Percentiles rank a stretch among this genome's conserved stretches.
phyloP scores from a whole-genome alignment of 2,329 filamentous ascomycete species.

The Hypoxylon sp. region DNA sequence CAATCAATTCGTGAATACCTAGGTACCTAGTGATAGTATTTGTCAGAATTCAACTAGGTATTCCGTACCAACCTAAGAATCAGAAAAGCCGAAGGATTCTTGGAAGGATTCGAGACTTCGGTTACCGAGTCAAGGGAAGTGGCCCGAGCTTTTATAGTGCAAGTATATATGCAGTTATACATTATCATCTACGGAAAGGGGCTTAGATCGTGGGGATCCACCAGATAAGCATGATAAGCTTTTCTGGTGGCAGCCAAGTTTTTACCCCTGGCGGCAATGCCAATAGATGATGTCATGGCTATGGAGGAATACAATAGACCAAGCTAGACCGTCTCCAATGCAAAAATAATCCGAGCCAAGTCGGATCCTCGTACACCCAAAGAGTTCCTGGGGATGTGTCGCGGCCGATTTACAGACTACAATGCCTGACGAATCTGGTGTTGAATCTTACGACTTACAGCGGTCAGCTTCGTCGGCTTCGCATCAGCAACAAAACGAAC shows the following conservation, averaged over 20 bases:
- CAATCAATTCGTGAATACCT: too few species aligned
- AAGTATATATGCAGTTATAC: neutral
- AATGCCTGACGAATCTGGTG: slow-evolving; percentile 42
- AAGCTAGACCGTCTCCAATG: slow-evolving; percentile 15
- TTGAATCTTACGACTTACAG: slow-evolving; percentile 38
- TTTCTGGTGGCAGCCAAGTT: slow-evolving; percentile 29
- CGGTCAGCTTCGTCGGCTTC: slow-evolving; percentile 23
- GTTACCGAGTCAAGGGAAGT: neutral
- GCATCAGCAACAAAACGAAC: slow-evolving; percentile 18
- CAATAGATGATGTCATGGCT: slow-evolving; percentile 37
- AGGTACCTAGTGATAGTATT: too few species aligned
- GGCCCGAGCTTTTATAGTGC: too few species aligned
- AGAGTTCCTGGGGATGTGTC: slow-evolving; percentile 12
- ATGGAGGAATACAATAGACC: slow-evolving; percentile 16
- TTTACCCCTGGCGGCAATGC: slow-evolving; percentile 26
- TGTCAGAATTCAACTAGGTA: too few species aligned
- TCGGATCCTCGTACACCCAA: slow-evolving; percentile 12
- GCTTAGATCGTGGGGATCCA: neutral
- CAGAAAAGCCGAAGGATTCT: neutral
- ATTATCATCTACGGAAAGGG: neutral
- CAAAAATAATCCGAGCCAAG: slow-evolving; percentile 29
- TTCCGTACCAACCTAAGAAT: too few species aligned
- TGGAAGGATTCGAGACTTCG: neutral
- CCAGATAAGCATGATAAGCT: slow-evolving; percentile 21
- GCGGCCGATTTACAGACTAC: slow-evolving; percentile 26